phyloP scores from a whole-genome alignment of 140 eudicot genomes.

The Cichorium intybus region DNA sequence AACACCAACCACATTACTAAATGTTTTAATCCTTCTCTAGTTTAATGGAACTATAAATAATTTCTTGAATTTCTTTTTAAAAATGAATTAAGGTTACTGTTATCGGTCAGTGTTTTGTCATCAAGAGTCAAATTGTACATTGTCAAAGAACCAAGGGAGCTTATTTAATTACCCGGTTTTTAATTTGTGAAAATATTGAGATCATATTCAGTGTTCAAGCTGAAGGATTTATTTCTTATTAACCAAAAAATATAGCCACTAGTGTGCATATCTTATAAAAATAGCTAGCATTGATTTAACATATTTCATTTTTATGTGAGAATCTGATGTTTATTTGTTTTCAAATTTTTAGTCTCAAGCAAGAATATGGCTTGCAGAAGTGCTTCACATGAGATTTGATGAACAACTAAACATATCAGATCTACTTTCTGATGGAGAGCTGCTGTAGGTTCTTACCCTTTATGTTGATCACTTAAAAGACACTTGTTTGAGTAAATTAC shows the following conservation, averaged over 20 bases:
- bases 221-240: not conserved
- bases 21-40: not conserved
- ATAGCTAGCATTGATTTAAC: not conserved
- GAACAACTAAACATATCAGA: slow-evolving; percentile 48
- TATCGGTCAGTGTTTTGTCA: not conserved
- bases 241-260: too few relatives aligned
- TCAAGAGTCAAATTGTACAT: slow-evolving; percentile 3
- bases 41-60: not conserved
- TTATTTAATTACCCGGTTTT: not conserved
- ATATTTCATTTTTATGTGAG: not conserved
- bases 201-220: not conserved
- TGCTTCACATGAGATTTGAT: slow-evolving; percentile 52
- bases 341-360: slow-evolving; percentile 48
- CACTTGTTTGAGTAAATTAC: not conserved
- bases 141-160: not conserved
- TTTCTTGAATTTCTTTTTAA: not conserved
- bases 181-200: not conserved
- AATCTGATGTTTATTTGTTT: slow-evolving; percentile 5
- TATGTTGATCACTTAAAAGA: not conserved
- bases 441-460: slow-evolving; percentile 46
- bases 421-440: slow-evolving; percentile 70
- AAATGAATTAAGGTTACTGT: not conserved
- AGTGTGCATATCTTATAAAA: not conserved
- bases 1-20: not conserved
- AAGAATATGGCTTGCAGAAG: slow-evolving; percentile 78